These are phyloP conservation scores for Epichloe baconii DNA, from an alignment of 2,329 filamentous ascomycete genomes.

Conservation along the genomic window DNA sequence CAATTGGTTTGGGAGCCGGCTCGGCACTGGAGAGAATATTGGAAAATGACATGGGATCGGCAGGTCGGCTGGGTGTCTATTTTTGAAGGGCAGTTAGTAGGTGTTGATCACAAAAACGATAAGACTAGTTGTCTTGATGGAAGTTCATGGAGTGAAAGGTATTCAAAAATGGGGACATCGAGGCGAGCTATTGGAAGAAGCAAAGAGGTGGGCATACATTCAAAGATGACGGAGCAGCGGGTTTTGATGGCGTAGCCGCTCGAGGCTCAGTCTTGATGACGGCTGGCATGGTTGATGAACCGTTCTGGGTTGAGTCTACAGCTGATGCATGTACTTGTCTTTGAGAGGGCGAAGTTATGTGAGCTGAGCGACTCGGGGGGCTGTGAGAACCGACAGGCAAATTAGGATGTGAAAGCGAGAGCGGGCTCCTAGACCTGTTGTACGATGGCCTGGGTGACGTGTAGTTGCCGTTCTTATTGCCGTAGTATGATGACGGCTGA, in stretches of 20 bases:
- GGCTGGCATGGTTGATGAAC: slow-evolving; percentile 22
- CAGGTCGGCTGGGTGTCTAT: slow-evolving; percentile 59
- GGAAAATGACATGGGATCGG: slow-evolving; percentile 89
- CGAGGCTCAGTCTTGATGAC: slow-evolving; percentile 27
- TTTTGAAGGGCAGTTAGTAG: background rate
- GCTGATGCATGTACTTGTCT: slow-evolving; percentile 29
- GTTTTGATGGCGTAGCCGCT: slow-evolving; percentile 26
- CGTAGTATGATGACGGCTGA: slow-evolving; percentile 29
- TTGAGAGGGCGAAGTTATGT: slow-evolving; percentile 35
- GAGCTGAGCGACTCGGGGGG: slow-evolving; percentile 25
- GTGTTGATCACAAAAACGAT: slow-evolving; percentile 3
- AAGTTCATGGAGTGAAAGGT: background rate
- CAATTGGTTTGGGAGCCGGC: slow-evolving; percentile 42
- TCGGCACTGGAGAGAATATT: slow-evolving; percentile 80
- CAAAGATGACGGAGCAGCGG: slow-evolving; percentile 18
- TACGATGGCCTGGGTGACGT: slow-evolving; percentile 34
- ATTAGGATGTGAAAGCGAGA: slow-evolving; percentile 36
- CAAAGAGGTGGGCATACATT: slow-evolving; percentile 22
- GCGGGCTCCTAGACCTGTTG: slow-evolving; percentile 34
- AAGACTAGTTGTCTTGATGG: slow-evolving; percentile 2
- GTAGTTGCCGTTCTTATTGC: slow-evolving; percentile 34
- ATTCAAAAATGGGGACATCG: background rate
- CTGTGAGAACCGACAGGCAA: slow-evolving; percentile 30
- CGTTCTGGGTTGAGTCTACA: slow-evolving; percentile 27
- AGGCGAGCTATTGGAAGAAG: background rate